A percentile compares a stretch with the other conserved stretches of the same genome.
These are phyloP conservation scores for Beta vulgaris DNA, from an alignment of 148 eudicot genomes.

Conservation along the genomic window DNA sequence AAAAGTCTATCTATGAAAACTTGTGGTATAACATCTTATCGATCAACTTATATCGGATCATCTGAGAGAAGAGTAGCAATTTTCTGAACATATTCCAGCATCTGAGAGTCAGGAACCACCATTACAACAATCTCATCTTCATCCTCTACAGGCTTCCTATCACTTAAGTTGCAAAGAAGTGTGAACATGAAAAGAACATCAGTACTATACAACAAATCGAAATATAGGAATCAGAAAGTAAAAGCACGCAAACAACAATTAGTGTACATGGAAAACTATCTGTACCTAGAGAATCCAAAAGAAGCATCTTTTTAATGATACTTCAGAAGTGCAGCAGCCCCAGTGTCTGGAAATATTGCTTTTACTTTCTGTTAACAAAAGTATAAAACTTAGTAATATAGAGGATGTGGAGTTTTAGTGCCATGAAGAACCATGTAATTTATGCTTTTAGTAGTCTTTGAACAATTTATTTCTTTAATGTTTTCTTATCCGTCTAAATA, in stretches of 20 bases:
- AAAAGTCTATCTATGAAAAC: too few relatives aligned
- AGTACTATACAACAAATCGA: background rate
- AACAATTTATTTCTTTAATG: background rate
- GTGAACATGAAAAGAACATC: background rate
- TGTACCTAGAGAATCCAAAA: slow-evolving; percentile 84
- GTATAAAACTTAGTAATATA: slow-evolving; percentile 13
- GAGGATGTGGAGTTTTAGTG: background rate
- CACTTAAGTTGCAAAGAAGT: slow-evolving; percentile 65
- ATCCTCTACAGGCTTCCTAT: slow-evolving; percentile 80
- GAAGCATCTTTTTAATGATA: slow-evolving; percentile 88
- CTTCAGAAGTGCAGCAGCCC: slow-evolving; percentile 93
- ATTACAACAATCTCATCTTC: slow-evolving; percentile 93
- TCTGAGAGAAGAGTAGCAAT: slow-evolving; percentile 80
- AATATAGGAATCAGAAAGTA: background rate
- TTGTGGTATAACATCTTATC: too few relatives aligned
- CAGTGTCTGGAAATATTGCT: slow-evolving; percentile 97
- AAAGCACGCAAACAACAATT: background rate
- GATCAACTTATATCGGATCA: slow-evolving; percentile 96
- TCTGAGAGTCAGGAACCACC: slow-evolving; percentile 98
- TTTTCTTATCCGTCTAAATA: background rate
- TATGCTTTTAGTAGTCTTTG: background rate
- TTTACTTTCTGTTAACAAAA: slow-evolving; percentile 63
- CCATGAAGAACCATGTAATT: too few relatives aligned
- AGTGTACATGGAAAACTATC: background rate
- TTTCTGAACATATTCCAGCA: slow-evolving; percentile 78